Evolutionary conservation across 2,329 filamentous ascomycete genomes (phyloP).

Genomic region (Acephala macrosclerotiorum): DNA sequence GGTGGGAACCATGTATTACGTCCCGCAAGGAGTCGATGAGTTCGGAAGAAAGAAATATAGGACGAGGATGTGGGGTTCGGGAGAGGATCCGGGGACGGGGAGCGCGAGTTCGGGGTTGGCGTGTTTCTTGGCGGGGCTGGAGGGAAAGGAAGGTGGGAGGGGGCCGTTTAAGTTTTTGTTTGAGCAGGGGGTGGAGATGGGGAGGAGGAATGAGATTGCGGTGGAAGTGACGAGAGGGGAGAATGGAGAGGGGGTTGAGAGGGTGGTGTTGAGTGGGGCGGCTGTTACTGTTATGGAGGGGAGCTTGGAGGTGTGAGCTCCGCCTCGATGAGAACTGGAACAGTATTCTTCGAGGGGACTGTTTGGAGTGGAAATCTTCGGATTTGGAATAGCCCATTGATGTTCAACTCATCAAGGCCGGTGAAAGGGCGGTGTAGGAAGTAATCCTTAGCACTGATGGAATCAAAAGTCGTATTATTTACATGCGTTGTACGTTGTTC

Average conservation of each 20-base stretch:
- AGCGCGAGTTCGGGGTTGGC: slow-evolving; percentile 65
- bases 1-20: slow-evolving; percentile 65
- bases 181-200: slow-evolving; percentile 74
- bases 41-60: slow-evolving; percentile 45
- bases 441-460: not conserved
- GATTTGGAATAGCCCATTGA: not conserved
- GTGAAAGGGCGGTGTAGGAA: not conserved
- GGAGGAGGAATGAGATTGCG: slow-evolving; percentile 42
- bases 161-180: slow-evolving; percentile 54
- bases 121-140: slow-evolving; percentile 58
- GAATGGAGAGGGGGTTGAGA: slow-evolving; percentile 21
- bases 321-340: no score
- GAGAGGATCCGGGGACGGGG: slow-evolving; percentile 69
- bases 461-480: slow-evolving; percentile 1
- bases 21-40: slow-evolving; percentile 49
- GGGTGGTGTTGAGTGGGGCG: slow-evolving; percentile 28
- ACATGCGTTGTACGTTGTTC: no score
- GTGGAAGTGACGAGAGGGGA: slow-evolving; percentile 20
- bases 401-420: slow-evolving; percentile 4
- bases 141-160: slow-evolving; percentile 36
- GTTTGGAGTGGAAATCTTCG: not conserved
- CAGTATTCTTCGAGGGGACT: not conserved
- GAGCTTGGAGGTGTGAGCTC: slow-evolving; percentile 17
- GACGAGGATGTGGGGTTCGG: slow-evolving; percentile 64
- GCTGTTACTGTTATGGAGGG: slow-evolving; percentile 33